These are phyloP conservation scores for Spencermartinsiella ligniputridi DNA, from an alignment of 1,139 yeast genomes.

Conservation along the genomic window DNA sequence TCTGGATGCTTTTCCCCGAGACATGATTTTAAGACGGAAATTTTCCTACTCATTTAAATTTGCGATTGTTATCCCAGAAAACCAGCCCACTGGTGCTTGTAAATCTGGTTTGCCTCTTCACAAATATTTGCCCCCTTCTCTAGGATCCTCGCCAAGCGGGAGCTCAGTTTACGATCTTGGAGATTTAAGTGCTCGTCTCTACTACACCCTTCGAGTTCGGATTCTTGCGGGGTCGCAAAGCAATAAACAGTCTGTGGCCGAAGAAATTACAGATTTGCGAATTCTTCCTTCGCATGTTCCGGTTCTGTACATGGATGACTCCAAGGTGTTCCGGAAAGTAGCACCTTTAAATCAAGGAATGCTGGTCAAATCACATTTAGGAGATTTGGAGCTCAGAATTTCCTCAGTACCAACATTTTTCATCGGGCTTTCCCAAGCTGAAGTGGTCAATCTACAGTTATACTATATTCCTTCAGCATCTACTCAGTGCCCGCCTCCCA, in stretches of 20 bases:
- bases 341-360: not conserved
- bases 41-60: slow-evolving; percentile 11
- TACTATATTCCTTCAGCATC: not conserved
- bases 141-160: slow-evolving; percentile 6
- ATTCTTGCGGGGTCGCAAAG: not conserved
- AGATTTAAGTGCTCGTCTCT: slow-evolving; percentile 5
- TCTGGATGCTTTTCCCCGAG: slow-evolving; percentile 9
- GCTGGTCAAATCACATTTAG: not conserved
- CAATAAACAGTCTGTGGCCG: not conserved
- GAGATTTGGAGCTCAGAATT: not conserved
- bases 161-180: slow-evolving; percentile 3
- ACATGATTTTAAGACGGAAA: slow-evolving; percentile 7
- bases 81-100: slow-evolving; percentile 8
- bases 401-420: not conserved
- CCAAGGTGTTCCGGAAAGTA: not conserved
- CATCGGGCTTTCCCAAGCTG: not conserved
- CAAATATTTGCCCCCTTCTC: slow-evolving; percentile 6
- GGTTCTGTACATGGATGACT: not conserved
- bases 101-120: slow-evolving; percentile 5
- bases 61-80: slow-evolving; percentile 12
- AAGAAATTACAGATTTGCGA: not conserved
- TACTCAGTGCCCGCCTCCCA: slow-evolving; percentile 2
- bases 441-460: not conserved
- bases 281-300: not conserved
- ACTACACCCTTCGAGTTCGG: slow-evolving; percentile 3